phyloP scores from a whole-genome alignment of 257 asterid genomes.

The Solanum habrochaites region DNA sequence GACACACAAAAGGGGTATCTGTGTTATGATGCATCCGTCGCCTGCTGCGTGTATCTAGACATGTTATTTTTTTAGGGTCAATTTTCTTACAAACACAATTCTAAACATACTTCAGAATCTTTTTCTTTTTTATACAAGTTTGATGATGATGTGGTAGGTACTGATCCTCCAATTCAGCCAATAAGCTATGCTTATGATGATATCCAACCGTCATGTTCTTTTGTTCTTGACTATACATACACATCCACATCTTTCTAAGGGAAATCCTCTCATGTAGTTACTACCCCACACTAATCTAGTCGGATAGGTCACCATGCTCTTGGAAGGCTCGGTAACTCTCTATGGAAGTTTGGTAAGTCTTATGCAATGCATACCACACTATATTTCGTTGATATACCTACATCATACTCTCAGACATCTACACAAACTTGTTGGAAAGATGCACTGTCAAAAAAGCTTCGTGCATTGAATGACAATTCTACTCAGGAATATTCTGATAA shows the following conservation, averaged over 20 bases:
- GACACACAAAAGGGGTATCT: background rate
- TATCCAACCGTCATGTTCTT: background rate
- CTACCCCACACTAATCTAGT: too few relatives aligned
- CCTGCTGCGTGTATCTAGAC: too few relatives aligned
- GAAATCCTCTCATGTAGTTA: background rate
- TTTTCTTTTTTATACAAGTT: background rate
- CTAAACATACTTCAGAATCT: background rate
- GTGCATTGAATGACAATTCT: background rate
- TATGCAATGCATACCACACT: background rate
- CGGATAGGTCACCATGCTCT: too few relatives aligned
- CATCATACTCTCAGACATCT: background rate
- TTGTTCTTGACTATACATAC: background rate
- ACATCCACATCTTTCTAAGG: background rate
- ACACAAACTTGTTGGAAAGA: background rate
- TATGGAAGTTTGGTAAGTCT: background rate
- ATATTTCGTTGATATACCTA: background rate
- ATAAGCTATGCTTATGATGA: background rate
- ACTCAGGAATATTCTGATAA: background rate
- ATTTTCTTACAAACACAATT: background rate
- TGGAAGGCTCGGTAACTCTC: too few relatives aligned
- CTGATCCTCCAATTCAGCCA: background rate
- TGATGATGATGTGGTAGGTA: background rate
- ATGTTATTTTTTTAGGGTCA: background rate
- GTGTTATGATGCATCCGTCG: background rate
- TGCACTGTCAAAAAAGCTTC: background rate